phyloP scores from a whole-genome alignment of 257 asterid species.

The Nicotiana attenuata region DNA sequence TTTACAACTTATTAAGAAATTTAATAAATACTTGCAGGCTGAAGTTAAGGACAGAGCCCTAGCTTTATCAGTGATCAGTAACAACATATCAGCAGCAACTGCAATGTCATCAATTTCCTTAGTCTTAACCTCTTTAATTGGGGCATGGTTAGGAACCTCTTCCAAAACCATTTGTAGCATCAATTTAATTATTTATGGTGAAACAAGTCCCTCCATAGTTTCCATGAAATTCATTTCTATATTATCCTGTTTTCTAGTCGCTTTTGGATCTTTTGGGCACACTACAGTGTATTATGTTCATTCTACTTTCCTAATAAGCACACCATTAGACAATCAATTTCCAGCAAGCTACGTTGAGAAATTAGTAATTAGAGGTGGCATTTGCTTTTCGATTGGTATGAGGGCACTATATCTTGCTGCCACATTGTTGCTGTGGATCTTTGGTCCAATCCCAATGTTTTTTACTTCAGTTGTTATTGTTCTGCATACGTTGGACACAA shows the following conservation, averaged over 20 bases:
- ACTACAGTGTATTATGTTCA: no score
- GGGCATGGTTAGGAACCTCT: conserved; percentile 63
- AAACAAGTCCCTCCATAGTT: conserved; percentile 27
- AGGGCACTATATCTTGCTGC: conserved; percentile 47
- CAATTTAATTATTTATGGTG: conserved; percentile 40
- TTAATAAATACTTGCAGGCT: conserved; percentile 25
- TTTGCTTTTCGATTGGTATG: conserved; percentile 47
- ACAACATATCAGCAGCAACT: conserved; percentile 25
- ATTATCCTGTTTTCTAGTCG: conserved; percentile 51
- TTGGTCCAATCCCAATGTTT: conserved; percentile 73
- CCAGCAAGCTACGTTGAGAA: conserved; percentile 26
- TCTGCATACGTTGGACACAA: no score
- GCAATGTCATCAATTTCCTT: conserved; percentile 47
- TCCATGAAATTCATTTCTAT: conserved; percentile 46
- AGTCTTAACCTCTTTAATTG: conserved; percentile 40
- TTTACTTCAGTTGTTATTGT: conserved; percentile 22
- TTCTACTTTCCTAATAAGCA: no score
- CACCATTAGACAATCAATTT: no score
- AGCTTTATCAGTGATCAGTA: conserved; percentile 39
- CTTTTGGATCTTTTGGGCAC: conserved; percentile 49
- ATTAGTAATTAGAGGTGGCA: conserved; percentile 53
- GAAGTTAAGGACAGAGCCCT: conserved; percentile 43
- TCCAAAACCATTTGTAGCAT: conserved; percentile 26
- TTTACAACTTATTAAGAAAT: not conserved
- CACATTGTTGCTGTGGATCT: conserved; percentile 49